A percentile compares a stretch with the other conserved stretches of the same genome.
These are phyloP conservation scores for Calocybe gambosa DNA, from an alignment of 1,284 basidiomycete genomes.

Conservation along the genomic window DNA sequence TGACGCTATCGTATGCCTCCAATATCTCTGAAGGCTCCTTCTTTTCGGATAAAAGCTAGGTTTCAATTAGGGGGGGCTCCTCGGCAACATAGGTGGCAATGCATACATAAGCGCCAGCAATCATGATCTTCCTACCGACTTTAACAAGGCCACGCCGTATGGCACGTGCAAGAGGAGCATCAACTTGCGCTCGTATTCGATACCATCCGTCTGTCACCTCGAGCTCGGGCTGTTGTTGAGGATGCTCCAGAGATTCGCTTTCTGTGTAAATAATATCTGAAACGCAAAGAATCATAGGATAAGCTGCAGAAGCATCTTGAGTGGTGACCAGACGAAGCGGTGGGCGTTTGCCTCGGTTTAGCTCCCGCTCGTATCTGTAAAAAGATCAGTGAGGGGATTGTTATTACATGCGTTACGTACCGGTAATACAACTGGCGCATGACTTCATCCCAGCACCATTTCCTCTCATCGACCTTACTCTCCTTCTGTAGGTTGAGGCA, in stretches of 20 bases:
- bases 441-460: slow-evolving; percentile 80
- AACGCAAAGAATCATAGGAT: slow-evolving; percentile 82
- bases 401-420: slow-evolving; percentile 34
- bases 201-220: slow-evolving; percentile 99
- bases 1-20: slow-evolving; percentile 68
- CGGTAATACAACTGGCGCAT: slow-evolving; percentile 82
- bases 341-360: slow-evolving; percentile 74
- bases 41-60: slow-evolving; percentile 61
- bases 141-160: slow-evolving; percentile 59
- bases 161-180: slow-evolving; percentile 69
- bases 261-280: slow-evolving; percentile 60
- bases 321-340: slow-evolving; percentile 74
- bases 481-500: slow-evolving; percentile 64
- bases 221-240: slow-evolving; percentile 44
- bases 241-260: slow-evolving; percentile 33
- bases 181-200: slow-evolving; percentile 70
- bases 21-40: slow-evolving; percentile 82
- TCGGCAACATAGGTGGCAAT: slow-evolving; percentile 1
- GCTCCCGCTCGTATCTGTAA: slow-evolving; percentile 84
- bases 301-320: slow-evolving; percentile 65
- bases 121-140: slow-evolving; percentile 78
- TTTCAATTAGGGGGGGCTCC: slow-evolving; percentile 1
- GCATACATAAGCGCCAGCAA: slow-evolving; percentile 75
- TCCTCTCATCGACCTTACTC: slow-evolving; percentile 34
- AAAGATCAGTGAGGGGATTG: slow-evolving; percentile 1